phyloP scores from a whole-genome alignment of 495 filamentous ascomycete genomes.

The Lasiosphaeria miniovina region DNA sequence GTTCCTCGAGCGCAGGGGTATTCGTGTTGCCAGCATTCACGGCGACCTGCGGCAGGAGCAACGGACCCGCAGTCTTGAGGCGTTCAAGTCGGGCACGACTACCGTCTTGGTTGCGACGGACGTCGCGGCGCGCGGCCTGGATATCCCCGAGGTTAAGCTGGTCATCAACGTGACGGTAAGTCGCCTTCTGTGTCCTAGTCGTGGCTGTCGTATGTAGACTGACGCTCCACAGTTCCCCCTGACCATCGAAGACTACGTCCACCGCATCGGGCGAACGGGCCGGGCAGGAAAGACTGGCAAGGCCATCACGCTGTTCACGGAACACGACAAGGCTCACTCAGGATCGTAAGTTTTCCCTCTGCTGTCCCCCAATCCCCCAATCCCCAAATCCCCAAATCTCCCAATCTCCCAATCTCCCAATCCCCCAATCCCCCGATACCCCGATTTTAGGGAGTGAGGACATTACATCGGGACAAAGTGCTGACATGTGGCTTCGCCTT shows the following conservation, averaged over 20 bases:
- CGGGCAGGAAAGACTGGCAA: slow-evolving; percentile 86
- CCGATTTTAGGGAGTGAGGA: slow-evolving; percentile 6
- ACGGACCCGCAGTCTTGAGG: slow-evolving; percentile 74
- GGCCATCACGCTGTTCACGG: slow-evolving; percentile 92
- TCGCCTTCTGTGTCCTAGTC: slow-evolving; percentile 20
- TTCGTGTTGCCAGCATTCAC: slow-evolving; percentile 83
- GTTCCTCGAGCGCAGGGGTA: slow-evolving; percentile 70
- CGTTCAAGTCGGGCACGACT: slow-evolving; percentile 84
- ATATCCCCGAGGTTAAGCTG: slow-evolving; percentile 89
- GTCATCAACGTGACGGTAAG: slow-evolving; percentile 79
- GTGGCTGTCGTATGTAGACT: slow-evolving; percentile 7
- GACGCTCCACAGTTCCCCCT: slow-evolving; percentile 45
- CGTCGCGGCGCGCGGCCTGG: slow-evolving; percentile 91
- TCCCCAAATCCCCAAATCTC: no score
- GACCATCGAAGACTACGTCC: slow-evolving; percentile 90
- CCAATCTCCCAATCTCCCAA: no score
- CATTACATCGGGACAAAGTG: not conserved
- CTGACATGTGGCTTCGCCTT: not conserved
- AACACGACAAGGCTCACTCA: slow-evolving; percentile 83
- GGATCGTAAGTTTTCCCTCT: slow-evolving; percentile 62
- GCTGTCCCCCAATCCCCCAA: no score
- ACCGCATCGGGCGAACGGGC: slow-evolving; percentile 92
- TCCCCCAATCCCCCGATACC: no score
- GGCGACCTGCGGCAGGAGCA: slow-evolving; percentile 84
- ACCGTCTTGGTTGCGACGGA: slow-evolving; percentile 93